phyloP scores from a whole-genome alignment of 176 grass and related monocot genomes.

The Puya raimondii region DNA sequence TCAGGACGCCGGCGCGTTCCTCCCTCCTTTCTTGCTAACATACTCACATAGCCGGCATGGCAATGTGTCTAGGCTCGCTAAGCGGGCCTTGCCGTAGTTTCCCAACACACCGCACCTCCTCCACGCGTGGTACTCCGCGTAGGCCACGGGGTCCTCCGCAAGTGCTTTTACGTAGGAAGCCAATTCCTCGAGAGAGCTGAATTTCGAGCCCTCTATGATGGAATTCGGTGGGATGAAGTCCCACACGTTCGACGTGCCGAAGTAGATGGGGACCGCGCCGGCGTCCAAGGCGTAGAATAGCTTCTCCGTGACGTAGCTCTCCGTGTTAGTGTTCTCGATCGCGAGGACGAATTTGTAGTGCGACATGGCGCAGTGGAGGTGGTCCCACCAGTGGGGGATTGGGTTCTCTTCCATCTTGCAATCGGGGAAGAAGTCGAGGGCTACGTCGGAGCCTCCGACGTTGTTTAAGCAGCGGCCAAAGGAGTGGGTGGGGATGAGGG shows the following conservation, averaged over 20 bases:
- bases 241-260: conserved; percentile 35
- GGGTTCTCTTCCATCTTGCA: conserved; percentile 24
- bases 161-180: conserved; percentile 33
- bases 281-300: conserved; percentile 51
- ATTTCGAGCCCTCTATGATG: conserved; percentile 35
- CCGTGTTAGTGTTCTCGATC: conserved; percentile 43
- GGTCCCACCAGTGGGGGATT: conserved; percentile 44
- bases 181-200: conserved; percentile 35
- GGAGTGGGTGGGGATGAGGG: conserved; percentile 31
- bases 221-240: conserved; percentile 50
- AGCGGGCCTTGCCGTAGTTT: conserved; percentile 30
- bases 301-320: conserved; percentile 54
- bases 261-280: conserved; percentile 48
- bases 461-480: conserved; percentile 50
- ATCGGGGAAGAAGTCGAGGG: conserved; percentile 33
- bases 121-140: conserved; percentile 58
- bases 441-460: conserved; percentile 33
- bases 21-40: conserved; percentile 42
- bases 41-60: conserved; percentile 49
- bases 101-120: conserved; percentile 51
- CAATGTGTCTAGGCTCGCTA: conserved; percentile 42
- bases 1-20: conserved; percentile 14
- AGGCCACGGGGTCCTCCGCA: conserved; percentile 45
- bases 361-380: conserved; percentile 55
- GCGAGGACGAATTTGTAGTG: conserved; percentile 62